phyloP scores from a whole-genome alignment of 2,329 filamentous ascomycete genomes.

The Sphaerulina populicola region DNA sequence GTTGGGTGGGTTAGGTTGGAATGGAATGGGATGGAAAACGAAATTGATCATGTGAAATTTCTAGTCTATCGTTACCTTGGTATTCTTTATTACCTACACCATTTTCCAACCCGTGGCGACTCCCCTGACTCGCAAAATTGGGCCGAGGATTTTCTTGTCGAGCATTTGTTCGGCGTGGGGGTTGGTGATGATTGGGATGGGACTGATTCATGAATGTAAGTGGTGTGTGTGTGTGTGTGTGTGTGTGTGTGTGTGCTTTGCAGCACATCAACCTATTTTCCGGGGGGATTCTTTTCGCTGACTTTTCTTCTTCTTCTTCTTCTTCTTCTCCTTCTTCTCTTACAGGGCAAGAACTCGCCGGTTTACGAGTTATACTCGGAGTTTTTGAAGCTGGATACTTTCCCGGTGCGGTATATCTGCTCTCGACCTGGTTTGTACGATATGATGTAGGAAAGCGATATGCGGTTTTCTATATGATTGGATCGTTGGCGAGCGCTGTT shows the following conservation, averaged over 20 bases:
- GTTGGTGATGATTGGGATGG: slow-evolving; percentile 40
- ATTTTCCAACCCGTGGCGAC: slow-evolving; percentile 32
- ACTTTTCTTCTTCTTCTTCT: not conserved
- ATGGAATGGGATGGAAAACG: no score
- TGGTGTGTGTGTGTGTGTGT: not conserved
- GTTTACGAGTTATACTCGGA: slow-evolving; percentile 22
- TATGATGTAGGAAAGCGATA: slow-evolving; percentile 34
- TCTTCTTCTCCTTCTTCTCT: not conserved
- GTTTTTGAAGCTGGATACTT: slow-evolving; percentile 23
- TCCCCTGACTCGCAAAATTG: slow-evolving; percentile 26
- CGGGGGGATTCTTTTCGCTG: not conserved
- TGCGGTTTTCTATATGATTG: slow-evolving; percentile 23
- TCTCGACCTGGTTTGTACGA: slow-evolving; percentile 42
- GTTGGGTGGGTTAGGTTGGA: no score
- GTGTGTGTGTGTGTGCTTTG: not conserved
- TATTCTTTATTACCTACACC: slow-evolving; percentile 35
- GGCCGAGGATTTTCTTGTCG: slow-evolving; percentile 26
- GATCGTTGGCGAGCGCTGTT: slow-evolving; percentile 43
- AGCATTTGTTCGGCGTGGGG: slow-evolving; percentile 9
- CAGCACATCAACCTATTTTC: no score
- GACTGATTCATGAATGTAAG: slow-evolving; percentile 23
- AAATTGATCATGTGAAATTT: no score
- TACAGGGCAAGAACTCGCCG: slow-evolving; percentile 16
- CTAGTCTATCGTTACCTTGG: slow-evolving; percentile 31
- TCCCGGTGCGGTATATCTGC: slow-evolving; percentile 33